phyloP scores from a whole-genome alignment of 352 stramenopile genomes.

The Phytophthora melonis region DNA sequence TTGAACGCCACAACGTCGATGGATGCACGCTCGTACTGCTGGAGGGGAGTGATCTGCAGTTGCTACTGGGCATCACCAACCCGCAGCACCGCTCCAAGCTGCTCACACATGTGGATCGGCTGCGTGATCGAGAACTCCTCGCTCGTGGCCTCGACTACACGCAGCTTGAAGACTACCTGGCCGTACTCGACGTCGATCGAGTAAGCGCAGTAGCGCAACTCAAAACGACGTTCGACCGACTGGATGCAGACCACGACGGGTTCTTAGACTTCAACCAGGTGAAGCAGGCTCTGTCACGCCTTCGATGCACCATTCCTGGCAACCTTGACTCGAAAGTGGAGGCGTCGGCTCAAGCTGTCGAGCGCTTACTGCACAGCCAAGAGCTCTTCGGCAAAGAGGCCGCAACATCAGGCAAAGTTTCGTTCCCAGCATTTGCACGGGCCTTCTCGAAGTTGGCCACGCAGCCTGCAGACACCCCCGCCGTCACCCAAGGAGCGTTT shows the following conservation, averaged over 20 bases:
- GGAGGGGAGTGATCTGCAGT: slow-evolving; percentile 65
- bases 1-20: slow-evolving; percentile 69
- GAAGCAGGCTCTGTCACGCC: slow-evolving; percentile 47
- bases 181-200: slow-evolving; percentile 72
- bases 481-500: slow-evolving; percentile 35
- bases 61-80: slow-evolving; percentile 68
- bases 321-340: slow-evolving; percentile 7
- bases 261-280: slow-evolving; percentile 65
- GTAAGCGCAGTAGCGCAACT: slow-evolving; percentile 71
- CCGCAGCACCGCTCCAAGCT: slow-evolving; percentile 67
- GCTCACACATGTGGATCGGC: slow-evolving; percentile 63
- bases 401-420: slow-evolving; percentile 40
- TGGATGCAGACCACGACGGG: slow-evolving; percentile 69
- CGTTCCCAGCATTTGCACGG: slow-evolving; percentile 64
- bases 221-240: slow-evolving; percentile 73
- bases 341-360: slow-evolving; percentile 43
- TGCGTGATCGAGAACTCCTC: slow-evolving; percentile 69
- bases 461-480: slow-evolving; percentile 40
- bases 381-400: slow-evolving; percentile 34
- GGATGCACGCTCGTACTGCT: slow-evolving; percentile 72
- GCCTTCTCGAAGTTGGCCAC: slow-evolving; percentile 67
- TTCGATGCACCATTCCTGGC: slow-evolving; percentile 39
- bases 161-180: slow-evolving; percentile 80
- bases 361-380: slow-evolving; percentile 45
- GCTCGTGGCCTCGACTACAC: slow-evolving; percentile 70